phyloP scores from a whole-genome alignment of 78 protist species.

The Chrysochromulina parva region DNA sequence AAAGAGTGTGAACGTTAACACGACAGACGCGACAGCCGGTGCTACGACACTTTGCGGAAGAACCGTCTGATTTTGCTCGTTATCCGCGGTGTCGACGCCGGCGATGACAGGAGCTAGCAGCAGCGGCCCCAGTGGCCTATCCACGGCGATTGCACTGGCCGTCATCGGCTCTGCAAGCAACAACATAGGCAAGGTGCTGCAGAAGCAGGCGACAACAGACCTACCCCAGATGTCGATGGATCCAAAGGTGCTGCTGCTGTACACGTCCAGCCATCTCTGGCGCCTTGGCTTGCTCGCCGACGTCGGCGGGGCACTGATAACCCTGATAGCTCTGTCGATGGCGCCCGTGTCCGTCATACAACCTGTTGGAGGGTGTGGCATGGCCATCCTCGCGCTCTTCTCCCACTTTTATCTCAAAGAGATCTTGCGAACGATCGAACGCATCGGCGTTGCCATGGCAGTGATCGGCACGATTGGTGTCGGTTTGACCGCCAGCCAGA shows the following conservation, averaged over 20 bases:
- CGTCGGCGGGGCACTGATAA: background rate
- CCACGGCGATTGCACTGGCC: background rate
- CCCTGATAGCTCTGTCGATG: background rate
- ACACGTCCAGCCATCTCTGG: background rate
- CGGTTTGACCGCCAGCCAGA: background rate
- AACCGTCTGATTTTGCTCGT: too few species aligned
- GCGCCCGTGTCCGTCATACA: background rate
- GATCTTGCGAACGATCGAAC: background rate
- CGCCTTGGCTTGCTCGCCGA: background rate
- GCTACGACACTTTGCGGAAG: too few species aligned
- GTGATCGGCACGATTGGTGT: background rate
- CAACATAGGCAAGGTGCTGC: constrained; percentile 19
- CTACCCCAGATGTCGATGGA: background rate
- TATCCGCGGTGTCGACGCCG: too few species aligned
- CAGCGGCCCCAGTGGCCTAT: too few species aligned
- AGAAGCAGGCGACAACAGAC: background rate
- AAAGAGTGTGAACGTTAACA: too few species aligned
- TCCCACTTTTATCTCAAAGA: background rate
- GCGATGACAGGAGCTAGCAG: too few species aligned
- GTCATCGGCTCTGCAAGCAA: background rate
- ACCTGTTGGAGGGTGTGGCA: background rate
- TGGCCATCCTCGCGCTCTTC: constrained; percentile 6
- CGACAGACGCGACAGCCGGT: too few species aligned
- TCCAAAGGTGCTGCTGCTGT: background rate
- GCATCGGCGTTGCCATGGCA: background rate